These are phyloP conservation scores for Fonsecaea monophora DNA, from an alignment of 2,329 filamentous ascomycete species.

Conservation along the genomic window DNA sequence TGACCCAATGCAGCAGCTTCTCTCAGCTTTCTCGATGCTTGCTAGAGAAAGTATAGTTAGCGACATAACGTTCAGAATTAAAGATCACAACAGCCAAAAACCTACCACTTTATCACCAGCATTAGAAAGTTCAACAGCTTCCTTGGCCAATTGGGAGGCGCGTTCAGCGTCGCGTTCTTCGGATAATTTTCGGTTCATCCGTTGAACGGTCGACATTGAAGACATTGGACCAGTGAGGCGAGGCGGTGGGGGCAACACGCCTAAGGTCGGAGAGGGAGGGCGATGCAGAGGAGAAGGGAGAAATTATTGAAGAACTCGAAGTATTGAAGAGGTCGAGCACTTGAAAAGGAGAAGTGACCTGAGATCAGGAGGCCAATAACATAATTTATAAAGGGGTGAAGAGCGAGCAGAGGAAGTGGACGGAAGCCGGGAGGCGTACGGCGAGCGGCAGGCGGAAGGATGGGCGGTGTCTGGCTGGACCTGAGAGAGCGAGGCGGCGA, in stretches of 20 bases:
- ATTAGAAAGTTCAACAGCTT: constrained; percentile 56
- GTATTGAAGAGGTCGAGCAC: constrained; percentile 15
- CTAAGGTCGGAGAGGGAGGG: background rate
- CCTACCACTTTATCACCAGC: constrained; percentile 55
- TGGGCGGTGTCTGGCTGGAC: constrained; percentile 14
- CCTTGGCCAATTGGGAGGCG: constrained; percentile 53
- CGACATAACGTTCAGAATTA: background rate
- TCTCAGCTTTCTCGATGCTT: constrained; percentile 56
- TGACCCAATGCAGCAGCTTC: constrained; percentile 57
- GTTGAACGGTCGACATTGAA: constrained; percentile 33
- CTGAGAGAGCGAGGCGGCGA: constrained; percentile 15
- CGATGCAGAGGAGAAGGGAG: background rate
- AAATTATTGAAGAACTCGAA: background rate
- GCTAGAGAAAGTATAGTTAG: constrained; percentile 43
- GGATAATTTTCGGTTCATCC: constrained; percentile 42
- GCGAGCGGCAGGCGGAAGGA: constrained; percentile 14
- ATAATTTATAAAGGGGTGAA: constrained; percentile 21
- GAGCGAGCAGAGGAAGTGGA: constrained; percentile 9
- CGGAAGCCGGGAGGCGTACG: background rate
- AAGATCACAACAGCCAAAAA: constrained; percentile 12
- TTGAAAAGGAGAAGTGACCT: constrained; percentile 25
- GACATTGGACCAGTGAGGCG: constrained; percentile 27
- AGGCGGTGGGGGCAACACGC: background rate
- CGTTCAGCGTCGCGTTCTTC: constrained; percentile 56
- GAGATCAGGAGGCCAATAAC: constrained; percentile 32